Evolutionary conservation across 257 asterid species (phyloP).

Genomic region (Rubia yunnanensis): DNA sequence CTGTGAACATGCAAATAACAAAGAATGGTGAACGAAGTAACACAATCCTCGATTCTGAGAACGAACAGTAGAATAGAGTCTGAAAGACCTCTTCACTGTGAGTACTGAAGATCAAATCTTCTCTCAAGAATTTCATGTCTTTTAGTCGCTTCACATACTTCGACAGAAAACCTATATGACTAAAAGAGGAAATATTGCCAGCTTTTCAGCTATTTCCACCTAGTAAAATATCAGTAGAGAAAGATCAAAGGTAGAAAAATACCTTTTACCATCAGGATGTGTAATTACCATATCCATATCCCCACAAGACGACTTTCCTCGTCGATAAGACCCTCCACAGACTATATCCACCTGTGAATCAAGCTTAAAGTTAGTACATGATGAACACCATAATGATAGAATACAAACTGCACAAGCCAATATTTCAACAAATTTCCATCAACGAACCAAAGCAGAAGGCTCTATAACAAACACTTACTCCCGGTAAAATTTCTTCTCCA

Average conservation of each 20-base stretch:
- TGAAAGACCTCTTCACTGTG: constrained; percentile 82
- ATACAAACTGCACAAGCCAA: neutral
- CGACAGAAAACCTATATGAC: constrained; percentile 85
- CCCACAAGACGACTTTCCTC: constrained; percentile 93
- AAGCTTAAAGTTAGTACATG: constrained; percentile 1
- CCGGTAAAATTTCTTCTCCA: constrained; percentile 75
- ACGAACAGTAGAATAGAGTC: neutral
- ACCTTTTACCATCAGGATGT: constrained; percentile 91
- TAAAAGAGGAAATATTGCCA: constrained; percentile 21
- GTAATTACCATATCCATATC: constrained; percentile 88
- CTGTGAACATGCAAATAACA: constrained; percentile 25
- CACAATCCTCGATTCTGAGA: constrained; percentile 7
- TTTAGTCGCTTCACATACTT: constrained; percentile 58
- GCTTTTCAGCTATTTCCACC: neutral
- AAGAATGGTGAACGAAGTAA: constrained; percentile 7
- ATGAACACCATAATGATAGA: neutral
- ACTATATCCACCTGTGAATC: constrained; percentile 50
- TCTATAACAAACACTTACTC: constrained; percentile 40
- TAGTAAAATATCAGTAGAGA: neutral
- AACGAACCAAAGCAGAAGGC: neutral
- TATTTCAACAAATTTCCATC: neutral
- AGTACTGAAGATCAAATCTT: constrained; percentile 65
- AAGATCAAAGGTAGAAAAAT: neutral
- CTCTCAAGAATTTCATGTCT: constrained; percentile 71
- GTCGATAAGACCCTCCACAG: constrained; percentile 96